Percentiles rank a stretch among this genome's conserved stretches.
phyloP scores from a whole-genome alignment of 129 eudicot genomes.

The Arctium lappa region DNA sequence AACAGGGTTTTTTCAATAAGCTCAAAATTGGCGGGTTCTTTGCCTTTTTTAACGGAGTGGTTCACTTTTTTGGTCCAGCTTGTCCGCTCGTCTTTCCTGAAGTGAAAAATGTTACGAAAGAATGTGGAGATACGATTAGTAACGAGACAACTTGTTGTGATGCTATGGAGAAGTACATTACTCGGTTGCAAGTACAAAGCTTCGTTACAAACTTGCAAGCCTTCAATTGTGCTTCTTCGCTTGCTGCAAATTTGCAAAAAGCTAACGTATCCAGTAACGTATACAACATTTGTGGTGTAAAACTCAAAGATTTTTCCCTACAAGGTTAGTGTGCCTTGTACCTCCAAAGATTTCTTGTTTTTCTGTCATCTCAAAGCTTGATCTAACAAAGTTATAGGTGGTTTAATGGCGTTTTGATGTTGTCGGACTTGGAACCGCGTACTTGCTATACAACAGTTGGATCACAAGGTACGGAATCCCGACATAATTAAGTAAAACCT shows the following conservation, averaged over 20 bases:
- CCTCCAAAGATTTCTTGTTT: not conserved
- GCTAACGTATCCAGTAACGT: conserved; percentile 42
- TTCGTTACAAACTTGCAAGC: conserved; percentile 75
- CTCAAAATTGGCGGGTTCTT: not conserved
- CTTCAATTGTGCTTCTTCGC: conserved; percentile 52
- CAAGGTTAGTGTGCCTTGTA: conserved; percentile 46
- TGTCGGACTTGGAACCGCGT: conserved; percentile 1
- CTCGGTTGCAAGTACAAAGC: conserved; percentile 58
- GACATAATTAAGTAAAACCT: not conserved
- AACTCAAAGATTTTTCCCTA: conserved; percentile 69
- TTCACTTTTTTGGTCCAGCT: conserved; percentile 26
- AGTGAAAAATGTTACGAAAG: conserved; percentile 29
- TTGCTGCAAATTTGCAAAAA: conserved; percentile 45
- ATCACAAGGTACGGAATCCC: conserved; percentile 48
- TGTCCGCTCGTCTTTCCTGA: conserved; percentile 63
- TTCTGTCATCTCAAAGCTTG: not conserved
- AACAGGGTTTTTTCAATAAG: not conserved
- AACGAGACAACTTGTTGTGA: conserved; percentile 47
- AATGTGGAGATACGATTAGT: conserved; percentile 42
- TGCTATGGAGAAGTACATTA: conserved; percentile 44
- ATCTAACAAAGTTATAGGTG: conserved; percentile 12
- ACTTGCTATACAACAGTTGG: conserved; percentile 37
- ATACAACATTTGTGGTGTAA: conserved; percentile 45
- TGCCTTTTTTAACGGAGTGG: not conserved
- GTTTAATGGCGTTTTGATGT: not conserved